These are phyloP conservation scores for Chalciporus sphaerocephalus DNA, from an alignment of 768 basidiomycete genomes.

Conservation along the genomic window DNA sequence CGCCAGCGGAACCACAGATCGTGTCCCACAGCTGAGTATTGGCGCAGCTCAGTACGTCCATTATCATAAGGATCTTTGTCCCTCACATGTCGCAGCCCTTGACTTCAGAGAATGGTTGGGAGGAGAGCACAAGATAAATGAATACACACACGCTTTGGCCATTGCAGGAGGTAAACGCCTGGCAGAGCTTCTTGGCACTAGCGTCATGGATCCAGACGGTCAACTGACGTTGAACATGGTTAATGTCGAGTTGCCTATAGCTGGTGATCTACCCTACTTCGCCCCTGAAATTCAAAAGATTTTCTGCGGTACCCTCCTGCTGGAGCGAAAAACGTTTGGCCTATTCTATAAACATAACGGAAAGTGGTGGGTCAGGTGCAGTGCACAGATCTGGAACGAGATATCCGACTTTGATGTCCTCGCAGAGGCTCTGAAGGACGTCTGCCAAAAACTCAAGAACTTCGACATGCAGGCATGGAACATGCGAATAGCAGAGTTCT, in stretches of 20 bases:
- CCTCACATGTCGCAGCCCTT: slow-evolving; percentile 44
- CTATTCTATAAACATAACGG: slow-evolving; percentile 22
- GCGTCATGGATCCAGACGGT: slow-evolving; percentile 54
- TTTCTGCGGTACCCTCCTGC: slow-evolving; percentile 15
- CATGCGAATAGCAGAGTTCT: no score
- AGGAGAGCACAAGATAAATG: slow-evolving; percentile 67
- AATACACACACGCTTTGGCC: slow-evolving; percentile 68
- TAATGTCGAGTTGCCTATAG: slow-evolving; percentile 39
- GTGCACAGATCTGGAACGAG: slow-evolving; percentile 33
- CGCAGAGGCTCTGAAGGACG: slow-evolving; percentile 26
- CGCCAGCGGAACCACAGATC: slow-evolving; percentile 61
- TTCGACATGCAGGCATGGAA: neutral
- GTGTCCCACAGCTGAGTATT: slow-evolving; percentile 49
- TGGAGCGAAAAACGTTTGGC: slow-evolving; percentile 18
- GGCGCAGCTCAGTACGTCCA: slow-evolving; percentile 38
- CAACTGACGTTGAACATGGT: slow-evolving; percentile 74
- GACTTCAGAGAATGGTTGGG: slow-evolving; percentile 72
- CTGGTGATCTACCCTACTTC: slow-evolving; percentile 20
- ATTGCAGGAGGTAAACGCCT: slow-evolving; percentile 58
- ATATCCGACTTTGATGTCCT: slow-evolving; percentile 30
- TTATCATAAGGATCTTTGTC: neutral
- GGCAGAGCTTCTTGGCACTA: slow-evolving; percentile 57
- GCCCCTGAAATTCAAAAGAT: slow-evolving; percentile 11
- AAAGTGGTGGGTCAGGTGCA: slow-evolving; percentile 32
- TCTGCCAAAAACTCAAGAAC: slow-evolving; percentile 16